Base-by-base conservation (phyloP, 345 rosid species). In the Gossypium rotundifolium region DNA sequence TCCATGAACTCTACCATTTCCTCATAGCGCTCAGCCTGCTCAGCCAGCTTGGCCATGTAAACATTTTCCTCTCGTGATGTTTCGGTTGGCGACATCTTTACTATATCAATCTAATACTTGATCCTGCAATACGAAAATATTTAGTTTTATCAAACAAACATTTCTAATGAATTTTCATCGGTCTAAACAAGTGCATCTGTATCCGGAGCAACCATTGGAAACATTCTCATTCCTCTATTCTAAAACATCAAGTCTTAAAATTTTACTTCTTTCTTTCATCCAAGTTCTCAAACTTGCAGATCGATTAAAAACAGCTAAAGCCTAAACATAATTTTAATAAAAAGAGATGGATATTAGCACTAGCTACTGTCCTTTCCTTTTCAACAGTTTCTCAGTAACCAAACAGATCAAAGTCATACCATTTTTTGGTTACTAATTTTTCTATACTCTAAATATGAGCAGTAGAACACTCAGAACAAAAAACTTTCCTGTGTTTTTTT, bases 1-100 rank as follows among this genome's bases (percentile, higher is more conserved):
- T 94, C 98, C 97, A 94, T 94, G 75, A 92, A 90, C 83, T 90
- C 96, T 40, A 94, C 97, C 98, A 94, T 94, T 76, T 94, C 98
- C 79, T 94, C 97, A 2, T 94, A 94, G n/a, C 98, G 94, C 76
- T 94, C 98, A n/a, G 97, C 97, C 83, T 94, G 98, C 79, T 94
- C 98, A 2, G 96, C 96, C 84, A 94, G 54, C 91, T 94, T 94
- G 77, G 98, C 97, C 94, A 92, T 79, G 89, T 92, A 94, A 42
- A 92, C 98, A 83, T 89, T 84, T 76, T 92, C 97, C 81, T 92
- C 96, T 13, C 96, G 91, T 7, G 98, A 80, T 29, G 90, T 74
- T 46, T 89, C 98, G 7, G 85, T 60, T 13, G 89, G 85, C 20
- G 88, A 76, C 98, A 91, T 93, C 81, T 80, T 90, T 16, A 44